phyloP scores from a whole-genome alignment of 345 rosid species.

The Moricandia moricandioides region DNA sequence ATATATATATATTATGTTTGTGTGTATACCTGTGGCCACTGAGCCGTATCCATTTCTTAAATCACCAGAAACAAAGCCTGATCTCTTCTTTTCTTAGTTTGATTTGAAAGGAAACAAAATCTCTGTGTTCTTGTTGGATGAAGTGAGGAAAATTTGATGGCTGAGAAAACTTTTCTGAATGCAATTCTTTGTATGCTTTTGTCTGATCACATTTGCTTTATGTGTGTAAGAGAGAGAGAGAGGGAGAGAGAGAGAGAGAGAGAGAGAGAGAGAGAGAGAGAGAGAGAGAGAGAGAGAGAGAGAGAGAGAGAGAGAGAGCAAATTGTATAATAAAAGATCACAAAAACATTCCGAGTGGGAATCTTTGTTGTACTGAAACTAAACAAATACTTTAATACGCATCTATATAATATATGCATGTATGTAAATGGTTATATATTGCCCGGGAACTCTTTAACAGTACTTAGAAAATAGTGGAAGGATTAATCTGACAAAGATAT shows the following conservation, averaged over 20 bases:
- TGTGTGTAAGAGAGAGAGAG: slow-evolving; percentile 36
- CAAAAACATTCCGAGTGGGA: slow-evolving; percentile 43
- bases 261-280: too few relatives aligned
- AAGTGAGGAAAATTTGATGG: slow-evolving; percentile 41
- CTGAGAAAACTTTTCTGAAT: slow-evolving; percentile 37
- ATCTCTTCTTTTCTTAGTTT: neutral
- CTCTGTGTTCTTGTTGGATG: slow-evolving; percentile 31
- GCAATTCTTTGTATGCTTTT: slow-evolving; percentile 42
- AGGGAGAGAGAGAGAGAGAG: slow-evolving; percentile 7
- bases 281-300: too few relatives aligned
- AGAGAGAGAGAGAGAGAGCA: neutral
- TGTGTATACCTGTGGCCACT: slow-evolving; percentile 89
- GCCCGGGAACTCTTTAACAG: neutral
- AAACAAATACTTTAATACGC: slow-evolving; percentile 26
- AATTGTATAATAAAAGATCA: slow-evolving; percentile 28
- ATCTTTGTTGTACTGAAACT: slow-evolving; percentile 42
- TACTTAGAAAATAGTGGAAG: neutral
- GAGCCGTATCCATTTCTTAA: slow-evolving; percentile 82
- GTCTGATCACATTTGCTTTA: slow-evolving; percentile 46
- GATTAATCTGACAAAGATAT: neutral
- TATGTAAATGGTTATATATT: slow-evolving; percentile 11
- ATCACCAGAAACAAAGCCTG: slow-evolving; percentile 30
- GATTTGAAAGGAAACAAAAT: neutral
- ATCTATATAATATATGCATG: slow-evolving; percentile 14
- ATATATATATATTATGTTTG: too few relatives aligned